Percentiles rank a stretch among this genome's conserved stretches.
phyloP scores from a whole-genome alignment of 495 filamentous ascomycete genomes.

The Astrothelium subdiscretum region DNA sequence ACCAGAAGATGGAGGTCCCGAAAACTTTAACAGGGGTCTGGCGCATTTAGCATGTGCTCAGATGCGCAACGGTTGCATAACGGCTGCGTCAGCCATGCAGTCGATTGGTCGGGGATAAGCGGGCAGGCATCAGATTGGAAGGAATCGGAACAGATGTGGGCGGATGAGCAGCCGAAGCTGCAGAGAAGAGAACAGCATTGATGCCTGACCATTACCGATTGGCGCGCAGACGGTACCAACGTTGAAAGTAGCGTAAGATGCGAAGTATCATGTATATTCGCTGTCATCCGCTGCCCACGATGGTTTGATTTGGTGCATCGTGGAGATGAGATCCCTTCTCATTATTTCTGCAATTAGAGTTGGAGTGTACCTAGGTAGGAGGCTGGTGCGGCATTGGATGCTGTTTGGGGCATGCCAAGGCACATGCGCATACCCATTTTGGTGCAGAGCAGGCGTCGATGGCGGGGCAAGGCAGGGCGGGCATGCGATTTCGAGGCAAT shows the following conservation, averaged over 20 bases:
- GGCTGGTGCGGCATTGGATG: neutral
- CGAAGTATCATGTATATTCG: neutral
- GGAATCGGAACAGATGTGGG: neutral
- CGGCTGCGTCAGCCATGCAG: neutral
- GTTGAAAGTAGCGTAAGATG: neutral
- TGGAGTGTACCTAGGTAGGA: no score
- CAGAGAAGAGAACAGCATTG: neutral
- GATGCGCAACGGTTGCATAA: neutral
- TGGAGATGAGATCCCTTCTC: no score
- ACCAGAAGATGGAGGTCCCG: neutral
- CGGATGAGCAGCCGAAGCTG: neutral
- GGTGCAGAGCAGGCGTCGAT: neutral
- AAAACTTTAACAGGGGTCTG: no score
- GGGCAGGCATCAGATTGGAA: neutral
- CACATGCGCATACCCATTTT: neutral
- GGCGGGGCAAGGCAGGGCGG: neutral
- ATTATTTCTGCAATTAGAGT: no score
- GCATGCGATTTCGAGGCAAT: neutral
- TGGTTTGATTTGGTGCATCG: neutral
- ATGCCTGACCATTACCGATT: neutral
- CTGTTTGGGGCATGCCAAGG: neutral
- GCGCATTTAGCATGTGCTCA: neutral
- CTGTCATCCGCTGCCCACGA: neutral
- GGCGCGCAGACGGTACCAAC: neutral
- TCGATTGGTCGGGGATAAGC: neutral